A percentile compares a stretch with the other conserved stretches of the same genome.
These are phyloP conservation scores for Fusarium sp. DNA, from an alignment of 2,329 filamentous ascomycete species.

Conservation along the genomic window DNA sequence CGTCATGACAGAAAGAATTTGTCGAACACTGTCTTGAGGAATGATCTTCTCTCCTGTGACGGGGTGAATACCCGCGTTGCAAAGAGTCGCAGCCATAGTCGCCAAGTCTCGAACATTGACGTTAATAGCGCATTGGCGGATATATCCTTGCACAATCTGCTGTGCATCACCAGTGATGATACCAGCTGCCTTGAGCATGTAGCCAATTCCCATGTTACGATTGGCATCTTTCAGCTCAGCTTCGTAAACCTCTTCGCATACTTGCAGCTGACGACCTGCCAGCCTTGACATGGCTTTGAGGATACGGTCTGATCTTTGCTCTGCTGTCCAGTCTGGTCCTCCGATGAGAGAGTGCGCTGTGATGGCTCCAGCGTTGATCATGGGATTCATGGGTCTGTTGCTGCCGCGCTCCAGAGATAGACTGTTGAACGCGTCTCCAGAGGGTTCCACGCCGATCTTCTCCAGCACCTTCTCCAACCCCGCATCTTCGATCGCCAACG, in stretches of 20 bases:
- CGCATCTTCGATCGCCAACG: slow-evolving; percentile 55
- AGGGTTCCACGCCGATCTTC: slow-evolving; percentile 57
- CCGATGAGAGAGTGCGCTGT: slow-evolving; percentile 51
- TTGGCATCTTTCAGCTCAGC: slow-evolving; percentile 53
- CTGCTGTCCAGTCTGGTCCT: slow-evolving; percentile 48
- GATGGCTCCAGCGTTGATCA: slow-evolving; percentile 54
- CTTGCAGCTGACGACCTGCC: slow-evolving; percentile 52
- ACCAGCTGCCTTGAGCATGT: slow-evolving; percentile 57
- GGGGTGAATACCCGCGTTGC: slow-evolving; percentile 54
- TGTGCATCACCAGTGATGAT: slow-evolving; percentile 52
- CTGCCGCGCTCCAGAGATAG: slow-evolving; percentile 49
- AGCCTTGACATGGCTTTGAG: slow-evolving; percentile 51
- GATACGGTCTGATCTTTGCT: slow-evolving; percentile 54
- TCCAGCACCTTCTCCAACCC: slow-evolving; percentile 52
- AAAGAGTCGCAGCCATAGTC: slow-evolving; percentile 55
- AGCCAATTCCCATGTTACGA: slow-evolving; percentile 54
- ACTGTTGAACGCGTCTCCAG: slow-evolving; percentile 55
- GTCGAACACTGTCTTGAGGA: slow-evolving; percentile 53
- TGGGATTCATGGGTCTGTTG: slow-evolving; percentile 53
- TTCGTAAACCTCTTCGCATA: slow-evolving; percentile 55
- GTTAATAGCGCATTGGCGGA: slow-evolving; percentile 57
- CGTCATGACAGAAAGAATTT: slow-evolving; percentile 57
- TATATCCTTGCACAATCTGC: slow-evolving; percentile 55
- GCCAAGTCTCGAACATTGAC: slow-evolving; percentile 57
- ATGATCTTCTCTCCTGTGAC: slow-evolving; percentile 51